These are phyloP conservation scores for Chaetomiaceae sp. DNA, from an alignment of 2,329 filamentous ascomycete genomes.

Conservation along the genomic window DNA sequence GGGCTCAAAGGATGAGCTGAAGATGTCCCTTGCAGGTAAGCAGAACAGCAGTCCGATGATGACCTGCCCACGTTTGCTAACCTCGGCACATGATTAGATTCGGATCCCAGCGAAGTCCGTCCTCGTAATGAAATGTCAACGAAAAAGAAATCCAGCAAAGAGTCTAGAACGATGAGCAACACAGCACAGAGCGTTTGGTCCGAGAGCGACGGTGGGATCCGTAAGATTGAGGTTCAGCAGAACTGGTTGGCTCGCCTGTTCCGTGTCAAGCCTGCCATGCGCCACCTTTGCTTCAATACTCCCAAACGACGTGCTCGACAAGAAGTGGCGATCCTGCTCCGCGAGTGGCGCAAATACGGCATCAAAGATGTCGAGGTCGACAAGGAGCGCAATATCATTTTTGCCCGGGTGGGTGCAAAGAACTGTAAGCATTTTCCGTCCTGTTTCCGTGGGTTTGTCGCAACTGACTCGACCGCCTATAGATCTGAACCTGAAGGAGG, in stretches of 20 bases:
- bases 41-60: background rate
- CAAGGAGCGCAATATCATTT: slow-evolving; percentile 73
- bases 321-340: slow-evolving; percentile 69
- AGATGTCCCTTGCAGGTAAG: slow-evolving; percentile 45
- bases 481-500: slow-evolving; percentile 80
- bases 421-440: slow-evolving; percentile 62
- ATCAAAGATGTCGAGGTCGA: slow-evolving; percentile 75
- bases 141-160: slow-evolving; percentile 23
- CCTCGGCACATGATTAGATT: slow-evolving; percentile 24
- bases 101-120: slow-evolving; percentile 31
- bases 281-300: slow-evolving; percentile 70
- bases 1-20: slow-evolving; percentile 37
- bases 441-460: background rate
- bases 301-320: slow-evolving; percentile 69
- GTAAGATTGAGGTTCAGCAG: slow-evolving; percentile 63
- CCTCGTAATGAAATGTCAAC: slow-evolving; percentile 21
- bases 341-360: slow-evolving; percentile 78
- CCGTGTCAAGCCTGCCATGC: slow-evolving; percentile 77
- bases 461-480: slow-evolving; percentile 17
- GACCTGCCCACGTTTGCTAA: slow-evolving; percentile 16
- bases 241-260: slow-evolving; percentile 90
- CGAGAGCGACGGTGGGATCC: slow-evolving; percentile 39
- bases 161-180: slow-evolving; percentile 11
- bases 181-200: slow-evolving; percentile 30
- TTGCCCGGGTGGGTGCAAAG: slow-evolving; percentile 66